These are phyloP conservation scores for Scorias spongiosa DNA, from an alignment of 2,329 filamentous ascomycete genomes.

Conservation along the genomic window DNA sequence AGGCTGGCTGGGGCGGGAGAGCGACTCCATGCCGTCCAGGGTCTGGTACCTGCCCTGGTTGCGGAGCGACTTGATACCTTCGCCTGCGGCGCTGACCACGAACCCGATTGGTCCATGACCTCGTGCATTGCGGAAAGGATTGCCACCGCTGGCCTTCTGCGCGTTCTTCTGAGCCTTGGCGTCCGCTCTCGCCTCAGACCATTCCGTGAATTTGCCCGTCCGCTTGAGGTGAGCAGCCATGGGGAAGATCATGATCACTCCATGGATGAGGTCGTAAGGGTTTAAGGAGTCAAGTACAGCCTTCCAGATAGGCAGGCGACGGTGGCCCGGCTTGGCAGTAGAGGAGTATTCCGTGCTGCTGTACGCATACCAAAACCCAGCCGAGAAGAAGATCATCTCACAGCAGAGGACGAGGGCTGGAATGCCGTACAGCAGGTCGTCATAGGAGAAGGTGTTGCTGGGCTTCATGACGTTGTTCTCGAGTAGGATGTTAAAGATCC, in stretches of 20 bases:
- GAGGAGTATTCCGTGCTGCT: conserved; percentile 10
- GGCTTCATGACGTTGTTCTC: conserved; percentile 11
- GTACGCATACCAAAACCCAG: conserved; percentile 16
- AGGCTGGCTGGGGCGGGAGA: conserved; percentile 1
- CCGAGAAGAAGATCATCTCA: conserved; percentile 13
- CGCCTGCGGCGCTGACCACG: background rate
- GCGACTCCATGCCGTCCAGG: conserved; percentile 4
- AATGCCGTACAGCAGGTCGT: conserved; percentile 15
- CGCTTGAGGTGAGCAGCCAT: conserved; percentile 2
- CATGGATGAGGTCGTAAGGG: conserved; percentile 6
- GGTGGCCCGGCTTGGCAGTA: conserved; percentile 2
- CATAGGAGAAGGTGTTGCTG: conserved; percentile 7
- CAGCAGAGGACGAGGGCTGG: conserved; percentile 10
- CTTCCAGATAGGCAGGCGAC: conserved; percentile 7
- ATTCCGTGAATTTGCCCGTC: conserved; percentile 3
- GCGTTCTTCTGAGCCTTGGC: conserved; percentile 3
- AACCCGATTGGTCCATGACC: no score
- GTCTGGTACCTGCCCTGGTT: conserved; percentile 5
- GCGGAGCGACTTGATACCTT: background rate
- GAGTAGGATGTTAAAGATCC: conserved; percentile 14
- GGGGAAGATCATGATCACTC: conserved; percentile 3
- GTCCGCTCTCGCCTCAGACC: conserved; percentile 1
- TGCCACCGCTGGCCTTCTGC: background rate
- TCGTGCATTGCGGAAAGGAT: background rate
- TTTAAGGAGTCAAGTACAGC: conserved; percentile 4